Evolutionary conservation across 257 asterid genomes (phyloP).

Genomic region (Plantago ovata): DNA sequence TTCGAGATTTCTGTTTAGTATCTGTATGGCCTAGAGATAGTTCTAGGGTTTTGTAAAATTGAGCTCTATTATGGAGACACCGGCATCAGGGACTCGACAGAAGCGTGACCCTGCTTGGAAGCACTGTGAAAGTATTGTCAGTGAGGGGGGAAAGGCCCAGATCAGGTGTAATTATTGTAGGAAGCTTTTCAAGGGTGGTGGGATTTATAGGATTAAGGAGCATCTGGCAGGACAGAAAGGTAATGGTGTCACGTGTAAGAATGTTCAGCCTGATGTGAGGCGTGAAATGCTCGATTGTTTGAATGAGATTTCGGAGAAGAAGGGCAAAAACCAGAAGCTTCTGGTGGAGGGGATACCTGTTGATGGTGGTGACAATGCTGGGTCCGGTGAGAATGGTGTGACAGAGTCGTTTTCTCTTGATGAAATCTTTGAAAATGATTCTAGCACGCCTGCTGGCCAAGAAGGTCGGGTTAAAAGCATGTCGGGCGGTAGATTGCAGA

Average conservation of each 20-base stretch:
- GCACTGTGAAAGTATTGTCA: constrained; percentile 73
- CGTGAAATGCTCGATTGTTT: constrained; percentile 79
- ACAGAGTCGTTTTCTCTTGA: constrained; percentile 56
- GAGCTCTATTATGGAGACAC: constrained; percentile 58
- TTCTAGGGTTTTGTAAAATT: constrained; percentile 21
- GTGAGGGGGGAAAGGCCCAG: constrained; percentile 70
- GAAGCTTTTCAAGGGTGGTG: constrained; percentile 91
- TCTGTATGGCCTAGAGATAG: neutral
- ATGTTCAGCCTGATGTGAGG: constrained; percentile 79
- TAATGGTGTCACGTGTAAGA: constrained; percentile 83
- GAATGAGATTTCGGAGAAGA: constrained; percentile 58
- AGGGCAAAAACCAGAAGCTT: constrained; percentile 66
- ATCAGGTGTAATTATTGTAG: constrained; percentile 89
- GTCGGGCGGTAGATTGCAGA: neutral
- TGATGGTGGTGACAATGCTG: constrained; percentile 27
- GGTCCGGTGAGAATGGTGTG: constrained; percentile 39
- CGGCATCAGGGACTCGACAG: constrained; percentile 66
- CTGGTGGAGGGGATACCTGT: constrained; percentile 53
- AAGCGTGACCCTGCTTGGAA: constrained; percentile 98
- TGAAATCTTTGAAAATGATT: constrained; percentile 50
- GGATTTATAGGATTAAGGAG: constrained; percentile 94
- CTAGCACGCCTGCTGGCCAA: too few relatives aligned
- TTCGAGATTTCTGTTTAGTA: neutral
- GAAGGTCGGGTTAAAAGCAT: neutral
- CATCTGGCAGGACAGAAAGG: constrained; percentile 97